Evolutionary conservation across 106 monocot genomes (phyloP).

Genomic region (Platanthera guangdongensis): DNA sequence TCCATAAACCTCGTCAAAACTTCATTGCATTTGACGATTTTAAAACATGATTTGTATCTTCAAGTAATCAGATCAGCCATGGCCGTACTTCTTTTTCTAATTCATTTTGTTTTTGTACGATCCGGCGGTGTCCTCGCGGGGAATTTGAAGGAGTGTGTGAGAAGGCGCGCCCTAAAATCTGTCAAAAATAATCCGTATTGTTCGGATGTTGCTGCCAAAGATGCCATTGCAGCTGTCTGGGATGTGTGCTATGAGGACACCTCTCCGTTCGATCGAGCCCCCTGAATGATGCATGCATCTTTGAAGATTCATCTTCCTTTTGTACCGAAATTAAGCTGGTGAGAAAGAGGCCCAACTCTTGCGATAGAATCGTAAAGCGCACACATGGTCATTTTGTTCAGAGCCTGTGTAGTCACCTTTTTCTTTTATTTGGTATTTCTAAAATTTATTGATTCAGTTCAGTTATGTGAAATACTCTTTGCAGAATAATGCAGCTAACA

Average conservation of each 20-base stretch:
- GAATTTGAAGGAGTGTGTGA: constrained; percentile 77
- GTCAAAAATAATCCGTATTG: constrained; percentile 70
- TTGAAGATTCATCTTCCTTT: neutral
- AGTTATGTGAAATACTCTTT: too few relatives aligned
- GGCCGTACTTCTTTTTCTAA: neutral
- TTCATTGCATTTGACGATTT: too few relatives aligned
- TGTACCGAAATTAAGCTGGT: neutral
- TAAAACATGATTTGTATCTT: too few relatives aligned
- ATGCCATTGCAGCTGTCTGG: constrained; percentile 91
- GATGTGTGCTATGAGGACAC: constrained; percentile 93
- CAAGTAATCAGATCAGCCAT: neutral
- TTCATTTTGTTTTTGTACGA: neutral
- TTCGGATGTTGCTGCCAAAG: constrained; percentile 66
- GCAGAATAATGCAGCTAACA: too few relatives aligned
- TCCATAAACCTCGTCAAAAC: neutral
- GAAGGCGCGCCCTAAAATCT: constrained; percentile 71
- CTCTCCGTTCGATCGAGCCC: constrained; percentile 82
- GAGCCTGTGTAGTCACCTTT: too few relatives aligned
- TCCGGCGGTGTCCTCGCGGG: neutral
- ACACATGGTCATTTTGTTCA: too few relatives aligned
- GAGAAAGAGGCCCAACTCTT: neutral
- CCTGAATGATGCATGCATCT: constrained; percentile 18
- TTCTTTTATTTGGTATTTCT: too few relatives aligned
- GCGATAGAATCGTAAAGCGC: too few relatives aligned
- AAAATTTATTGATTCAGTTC: too few relatives aligned